phyloP scores from a whole-genome alignment of 331 rosid genomes.

The Malus hybrid region DNA sequence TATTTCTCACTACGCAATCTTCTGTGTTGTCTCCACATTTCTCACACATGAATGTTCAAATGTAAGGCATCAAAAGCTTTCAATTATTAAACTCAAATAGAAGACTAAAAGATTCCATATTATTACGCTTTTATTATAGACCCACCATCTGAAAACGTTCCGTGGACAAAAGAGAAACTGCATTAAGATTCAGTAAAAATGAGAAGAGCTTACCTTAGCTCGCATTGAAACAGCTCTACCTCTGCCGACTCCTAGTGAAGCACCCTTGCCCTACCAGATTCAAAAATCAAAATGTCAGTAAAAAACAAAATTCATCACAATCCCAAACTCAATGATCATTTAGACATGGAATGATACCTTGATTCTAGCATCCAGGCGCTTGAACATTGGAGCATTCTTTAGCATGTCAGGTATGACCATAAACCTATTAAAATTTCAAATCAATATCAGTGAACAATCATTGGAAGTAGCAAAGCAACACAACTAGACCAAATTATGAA shows the following conservation, averaged over 20 bases:
- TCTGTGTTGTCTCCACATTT: not conserved
- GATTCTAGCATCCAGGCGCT: conserved; percentile 92
- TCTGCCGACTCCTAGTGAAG: conserved; percentile 92
- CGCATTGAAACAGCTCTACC: conserved; percentile 99
- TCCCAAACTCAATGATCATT: not conserved
- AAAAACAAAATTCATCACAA: not conserved
- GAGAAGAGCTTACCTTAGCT: conserved; percentile 50
- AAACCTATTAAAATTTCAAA: conserved; percentile 45
- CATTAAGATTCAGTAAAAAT: not conserved
- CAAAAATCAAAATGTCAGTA: conserved; percentile 16
- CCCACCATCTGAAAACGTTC: no score
- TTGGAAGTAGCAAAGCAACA: not conserved
- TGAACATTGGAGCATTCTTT: conserved; percentile 98
- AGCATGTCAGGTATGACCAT: conserved; percentile 99
- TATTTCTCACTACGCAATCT: not conserved
- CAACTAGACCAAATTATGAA: not conserved
- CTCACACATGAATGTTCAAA: not conserved
- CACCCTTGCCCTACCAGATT: conserved; percentile 86
- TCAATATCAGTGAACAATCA: conserved; percentile 5
- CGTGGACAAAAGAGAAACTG: not conserved
- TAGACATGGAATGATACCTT: conserved; percentile 43
- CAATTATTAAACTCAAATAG: no score
- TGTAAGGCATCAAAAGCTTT: not conserved
- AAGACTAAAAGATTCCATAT: no score
- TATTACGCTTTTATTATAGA: no score